Percentiles rank a stretch among this genome's conserved stretches.
These are phyloP conservation scores for Coemansia sp. DNA, from an alignment of 371 early-diverging fungal species.

Conservation along the genomic window DNA sequence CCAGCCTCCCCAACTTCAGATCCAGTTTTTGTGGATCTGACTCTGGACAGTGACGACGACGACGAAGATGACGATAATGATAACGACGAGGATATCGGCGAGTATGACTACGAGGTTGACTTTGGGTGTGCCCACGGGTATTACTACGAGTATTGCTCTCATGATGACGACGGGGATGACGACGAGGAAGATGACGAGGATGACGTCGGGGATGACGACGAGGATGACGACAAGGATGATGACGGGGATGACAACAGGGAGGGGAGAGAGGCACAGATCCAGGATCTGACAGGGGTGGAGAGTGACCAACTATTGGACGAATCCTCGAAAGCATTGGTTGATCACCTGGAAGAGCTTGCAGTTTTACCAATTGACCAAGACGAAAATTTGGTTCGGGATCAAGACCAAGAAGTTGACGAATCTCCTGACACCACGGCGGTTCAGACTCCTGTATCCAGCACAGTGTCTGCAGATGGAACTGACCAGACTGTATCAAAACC, in stretches of 20 bases:
- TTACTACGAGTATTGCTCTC: too few species aligned
- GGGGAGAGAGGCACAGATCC: too few species aligned
- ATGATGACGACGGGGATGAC: too few species aligned
- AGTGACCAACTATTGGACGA: background rate
- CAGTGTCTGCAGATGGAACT: background rate
- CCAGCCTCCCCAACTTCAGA: background rate
- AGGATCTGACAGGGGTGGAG: too few species aligned
- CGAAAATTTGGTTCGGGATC: background rate
- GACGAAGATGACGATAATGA: too few species aligned
- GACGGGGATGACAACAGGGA: too few species aligned
- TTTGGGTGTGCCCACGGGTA: too few species aligned
- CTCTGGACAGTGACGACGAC: background rate
- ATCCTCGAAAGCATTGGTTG: background rate
- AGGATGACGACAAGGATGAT: too few species aligned
- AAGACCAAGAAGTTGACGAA: background rate
- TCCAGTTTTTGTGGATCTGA: background rate
- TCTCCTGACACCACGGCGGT: background rate
- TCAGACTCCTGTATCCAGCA: background rate
- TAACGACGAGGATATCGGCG: too few species aligned
- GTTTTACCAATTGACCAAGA: background rate
- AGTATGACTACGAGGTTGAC: too few species aligned
- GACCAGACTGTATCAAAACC: background rate
- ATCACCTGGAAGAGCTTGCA: background rate
- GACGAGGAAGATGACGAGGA: too few species aligned
- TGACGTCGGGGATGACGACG: too few species aligned